Evolutionary conservation across 306 rosid species (phyloP), one percentile per base, ranked within the genome.

Genomic region (Carpinus fangiana): DNA sequence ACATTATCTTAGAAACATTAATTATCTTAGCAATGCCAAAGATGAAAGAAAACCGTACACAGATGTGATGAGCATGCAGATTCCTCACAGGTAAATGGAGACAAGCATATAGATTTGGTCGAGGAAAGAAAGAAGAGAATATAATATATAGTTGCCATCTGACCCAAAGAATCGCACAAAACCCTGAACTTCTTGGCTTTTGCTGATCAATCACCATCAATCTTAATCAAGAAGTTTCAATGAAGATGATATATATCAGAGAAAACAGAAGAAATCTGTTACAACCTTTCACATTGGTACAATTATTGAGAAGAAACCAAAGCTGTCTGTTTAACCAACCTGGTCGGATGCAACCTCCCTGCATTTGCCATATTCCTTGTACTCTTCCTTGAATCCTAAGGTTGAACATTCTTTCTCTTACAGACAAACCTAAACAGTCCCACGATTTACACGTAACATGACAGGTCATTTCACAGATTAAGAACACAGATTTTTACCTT

Each of bases 121-220:
- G 45, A 73, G 45, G 46, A 59, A 5, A 26, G 21, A 55, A 72
- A 64, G 11, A 72, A 7, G 67, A 71, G 69, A 71, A 62, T 67
- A 47, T 57, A 51, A 66, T 45, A 5, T 47, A 5, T 47, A 71
- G 60, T 10, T 31, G 52, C 21, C 4, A 57, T 74, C 23, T 52
- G 20, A 28, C 73, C 28, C 55, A 54, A 64, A 72, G 11, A 77
- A 77, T 20, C 78, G 50, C 38, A 65, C 6, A 48, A 28, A 26
- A 73, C 8, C 66, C 51, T 9, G 51, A 7, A 48, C 23, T 47
- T 55, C 55, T 73, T 56, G 47, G 75, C 57, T 43, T 70, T 53
- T 74, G 53, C 26, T 50, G 81, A 75, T 79, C 75, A 70, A 60
- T 83, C 78, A 53, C 65, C 67, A 4, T 81, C 83, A 55, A 50